These are phyloP conservation scores for Chaetomium fimeti DNA, from an alignment of 495 filamentous ascomycete species.

Conservation along the genomic window DNA sequence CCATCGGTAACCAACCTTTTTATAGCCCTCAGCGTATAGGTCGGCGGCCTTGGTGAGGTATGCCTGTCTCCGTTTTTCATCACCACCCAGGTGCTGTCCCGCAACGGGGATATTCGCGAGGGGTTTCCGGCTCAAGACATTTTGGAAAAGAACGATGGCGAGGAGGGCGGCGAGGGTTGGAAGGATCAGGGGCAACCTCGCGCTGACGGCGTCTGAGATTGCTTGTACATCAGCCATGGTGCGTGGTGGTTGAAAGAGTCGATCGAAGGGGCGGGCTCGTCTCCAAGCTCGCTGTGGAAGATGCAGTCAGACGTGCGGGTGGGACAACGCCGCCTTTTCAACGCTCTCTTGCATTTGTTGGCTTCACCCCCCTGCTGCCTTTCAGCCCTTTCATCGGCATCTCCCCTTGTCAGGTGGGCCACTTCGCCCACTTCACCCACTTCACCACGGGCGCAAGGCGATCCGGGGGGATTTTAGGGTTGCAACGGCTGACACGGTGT, in stretches of 20 bases:
- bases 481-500: neutral
- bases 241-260: neutral
- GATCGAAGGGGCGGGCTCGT: too few species aligned
- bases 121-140: constrained; percentile 20
- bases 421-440: too few species aligned
- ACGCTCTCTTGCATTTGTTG: neutral
- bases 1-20: constrained; percentile 28
- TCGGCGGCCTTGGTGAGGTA: constrained; percentile 30
- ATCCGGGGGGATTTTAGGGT: neutral
- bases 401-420: neutral
- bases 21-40: constrained; percentile 39
- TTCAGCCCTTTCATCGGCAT: neutral
- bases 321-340: neutral
- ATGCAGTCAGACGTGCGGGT: neutral
- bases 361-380: too few species aligned
- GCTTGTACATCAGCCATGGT: constrained; percentile 24
- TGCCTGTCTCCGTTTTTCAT: constrained; percentile 37
- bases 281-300: neutral
- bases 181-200: constrained; percentile 34
- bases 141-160: constrained; percentile 29
- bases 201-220: constrained; percentile 18
- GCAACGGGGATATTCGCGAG: constrained; percentile 32
- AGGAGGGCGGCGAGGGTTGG: constrained; percentile 29
- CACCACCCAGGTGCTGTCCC: constrained; percentile 32
- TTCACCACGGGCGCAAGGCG: neutral